These are phyloP conservation scores for Populus deltoides DNA, from an alignment of 345 rosid genomes.

Conservation along the genomic window DNA sequence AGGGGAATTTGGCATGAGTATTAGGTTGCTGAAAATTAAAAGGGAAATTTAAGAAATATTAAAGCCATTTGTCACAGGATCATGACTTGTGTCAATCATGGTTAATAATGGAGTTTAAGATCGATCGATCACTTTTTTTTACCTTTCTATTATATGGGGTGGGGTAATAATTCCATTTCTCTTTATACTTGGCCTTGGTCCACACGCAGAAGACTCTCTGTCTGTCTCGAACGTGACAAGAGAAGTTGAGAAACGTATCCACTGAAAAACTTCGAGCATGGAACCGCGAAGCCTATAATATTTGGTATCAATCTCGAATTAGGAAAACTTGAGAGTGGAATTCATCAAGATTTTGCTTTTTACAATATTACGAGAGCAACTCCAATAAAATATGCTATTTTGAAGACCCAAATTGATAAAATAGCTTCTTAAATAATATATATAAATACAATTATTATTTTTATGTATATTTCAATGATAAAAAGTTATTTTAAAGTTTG, in stretches of 20 bases:
- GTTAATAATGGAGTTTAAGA: not conserved
- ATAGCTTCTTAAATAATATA: too few relatives aligned
- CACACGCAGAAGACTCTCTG: slow-evolving; percentile 6
- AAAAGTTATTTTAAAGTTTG: too few relatives aligned
- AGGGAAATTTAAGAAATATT: not conserved
- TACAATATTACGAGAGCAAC: too few relatives aligned
- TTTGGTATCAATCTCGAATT: not conserved
- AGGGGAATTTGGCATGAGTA: not conserved
- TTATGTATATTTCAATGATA: too few relatives aligned
- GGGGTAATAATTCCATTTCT: not conserved
- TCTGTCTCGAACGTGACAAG: not conserved
- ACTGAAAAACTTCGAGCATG: not conserved
- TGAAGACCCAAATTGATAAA: too few relatives aligned
- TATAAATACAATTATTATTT: too few relatives aligned
- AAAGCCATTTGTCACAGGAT: not conserved
- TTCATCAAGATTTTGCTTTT: too few relatives aligned
- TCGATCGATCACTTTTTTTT: not conserved
- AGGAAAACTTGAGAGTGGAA: not conserved
- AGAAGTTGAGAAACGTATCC: not conserved
- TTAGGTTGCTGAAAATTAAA: not conserved
- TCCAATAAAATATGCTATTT: too few relatives aligned
- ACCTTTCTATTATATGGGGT: not conserved
- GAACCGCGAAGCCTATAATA: not conserved
- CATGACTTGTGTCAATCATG: not conserved
- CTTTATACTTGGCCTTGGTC: not conserved